Evolutionary conservation across 2,329 filamentous ascomycete genomes (phyloP), one percentile per base, ranked within the genome.

Genomic region (Zymoseptoria passerinii): DNA sequence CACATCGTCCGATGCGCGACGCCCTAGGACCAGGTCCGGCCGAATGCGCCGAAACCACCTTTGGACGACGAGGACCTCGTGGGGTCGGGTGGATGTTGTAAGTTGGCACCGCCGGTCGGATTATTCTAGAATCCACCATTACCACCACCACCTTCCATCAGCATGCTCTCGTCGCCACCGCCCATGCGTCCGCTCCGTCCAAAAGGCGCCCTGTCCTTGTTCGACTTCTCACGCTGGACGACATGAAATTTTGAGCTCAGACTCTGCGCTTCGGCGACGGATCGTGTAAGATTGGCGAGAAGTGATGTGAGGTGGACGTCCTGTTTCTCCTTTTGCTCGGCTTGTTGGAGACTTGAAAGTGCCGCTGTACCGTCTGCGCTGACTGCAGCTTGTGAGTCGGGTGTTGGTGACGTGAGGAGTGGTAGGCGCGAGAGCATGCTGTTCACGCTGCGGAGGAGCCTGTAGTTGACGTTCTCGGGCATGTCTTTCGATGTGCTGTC

Each of bases 371-470:
- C 8, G 48, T 62, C 59, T 6, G 59, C 94, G 79, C 28, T 95
- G 83, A 55, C 86, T 85, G 52, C 94, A 80, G 56, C 89, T 85
- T 59, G 84, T 84, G 56, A n/a, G 19, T 50, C 35, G 52, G 56
- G 18, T 29, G 62, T 92, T 81, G 54, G 95, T 83, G 92, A 90
- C 4, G 87, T 84, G 56, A 96, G 82, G 18, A 97, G 85, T 48
- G 88, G 88, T 28, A 96, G 81, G 54, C 92, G 88, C 53, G 87
- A 87, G 62, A 96, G 83, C 48, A 96, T 85, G 1, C 92, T 88
- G 68, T 92, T 89, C 63, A 96, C 90, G 63, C 90, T 90, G 61
- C 94, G 90, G 29, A 99, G 84, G 49, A 96, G 86, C 1, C 84
- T 81, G 68, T 90, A 82, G 6, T 90, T 72, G 68, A 79, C 65